These are phyloP conservation scores for Cairneyella variabilis DNA, from an alignment of 495 filamentous ascomycete genomes.

Conservation along the genomic window DNA sequence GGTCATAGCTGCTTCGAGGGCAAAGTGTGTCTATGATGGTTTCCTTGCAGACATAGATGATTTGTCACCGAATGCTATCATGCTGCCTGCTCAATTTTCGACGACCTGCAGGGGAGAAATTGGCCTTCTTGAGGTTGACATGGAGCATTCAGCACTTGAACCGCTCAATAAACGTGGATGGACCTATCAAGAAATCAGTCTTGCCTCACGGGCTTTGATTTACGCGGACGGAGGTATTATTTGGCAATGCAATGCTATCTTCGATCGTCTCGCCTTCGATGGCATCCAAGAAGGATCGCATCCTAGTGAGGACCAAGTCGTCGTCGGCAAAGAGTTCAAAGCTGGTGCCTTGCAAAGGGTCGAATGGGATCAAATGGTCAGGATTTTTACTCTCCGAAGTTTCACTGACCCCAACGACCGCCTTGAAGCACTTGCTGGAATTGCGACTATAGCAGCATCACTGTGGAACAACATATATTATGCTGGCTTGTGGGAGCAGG, in stretches of 20 bases:
- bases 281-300: slow-evolving; percentile 3
- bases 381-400: slow-evolving; percentile 5
- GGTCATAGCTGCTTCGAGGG: slow-evolving; percentile 26
- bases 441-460: slow-evolving; percentile 2
- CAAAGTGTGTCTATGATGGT: slow-evolving; percentile 1
- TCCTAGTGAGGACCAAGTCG: background rate
- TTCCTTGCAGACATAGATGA: background rate
- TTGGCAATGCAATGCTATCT: slow-evolving; percentile 7
- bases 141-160: background rate
- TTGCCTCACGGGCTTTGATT: slow-evolving; percentile 8
- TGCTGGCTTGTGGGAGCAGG: slow-evolving; percentile 7
- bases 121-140: background rate
- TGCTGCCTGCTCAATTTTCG: slow-evolving; percentile 1
- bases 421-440: slow-evolving; percentile 8
- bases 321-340: slow-evolving; percentile 2
- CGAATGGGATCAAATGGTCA: slow-evolving; percentile 5
- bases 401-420: background rate
- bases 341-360: background rate
- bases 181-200: slow-evolving; percentile 9
- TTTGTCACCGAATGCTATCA: background rate
- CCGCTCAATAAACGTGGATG: slow-evolving; percentile 5
- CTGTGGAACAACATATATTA: slow-evolving; percentile 6
- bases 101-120: slow-evolving; percentile 6
- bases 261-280: background rate
- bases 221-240: slow-evolving; percentile 3